Base-by-base conservation (phyloP, 2,329 filamentous ascomycete species). In the Lasiodiplodia sp. region DNA sequence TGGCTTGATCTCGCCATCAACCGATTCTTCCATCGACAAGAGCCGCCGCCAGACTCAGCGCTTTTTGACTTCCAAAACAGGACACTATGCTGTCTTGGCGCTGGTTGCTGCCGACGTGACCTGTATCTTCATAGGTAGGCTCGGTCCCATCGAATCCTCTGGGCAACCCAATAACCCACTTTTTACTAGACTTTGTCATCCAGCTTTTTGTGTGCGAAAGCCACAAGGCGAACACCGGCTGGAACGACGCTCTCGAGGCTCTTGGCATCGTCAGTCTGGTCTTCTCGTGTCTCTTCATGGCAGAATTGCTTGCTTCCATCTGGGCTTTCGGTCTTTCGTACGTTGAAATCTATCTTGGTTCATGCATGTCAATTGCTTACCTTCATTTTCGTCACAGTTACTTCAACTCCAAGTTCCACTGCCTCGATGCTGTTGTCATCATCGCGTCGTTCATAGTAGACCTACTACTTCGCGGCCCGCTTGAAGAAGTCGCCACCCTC, bases 401-500 rank as follows among this genome's bases (percentile, higher is more conserved):
- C 62, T 80, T 80, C 70, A 70, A 72, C 11, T 77, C 78, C 7
- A 71, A 70, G 79, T 91, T 92, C 75, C 89, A 91, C 74, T 80
- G 84, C 66, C 87, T 92, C 69, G 90, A 92, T 76, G 86, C 88
- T 0, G 74, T 84, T 23, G 85, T 92, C 68, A 91, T 92, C 72
- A 69, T 90, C 2, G 79, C 83, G 2, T 87, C 86, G 71, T 91
- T 92, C 75, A 75, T 87, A 37, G 82, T 91, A 66, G 89, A 92
- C 72, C 79, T 91, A 25, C 76, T 88, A 2, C 82, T 89, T 18
- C 84, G 85, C 47, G 90, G 89, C 55, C 78, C 87, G 1, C 78
- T 87, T 6, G 87, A 90, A 76, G 87, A 91, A 74, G 87, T 90
- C 57, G 88, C 86, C 0, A 90, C 88, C 0, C 81, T 92, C n/a